Conservation (phyloP, 1,139 yeast genomes). For the Pneumocystis oryctolagi region DNA sequence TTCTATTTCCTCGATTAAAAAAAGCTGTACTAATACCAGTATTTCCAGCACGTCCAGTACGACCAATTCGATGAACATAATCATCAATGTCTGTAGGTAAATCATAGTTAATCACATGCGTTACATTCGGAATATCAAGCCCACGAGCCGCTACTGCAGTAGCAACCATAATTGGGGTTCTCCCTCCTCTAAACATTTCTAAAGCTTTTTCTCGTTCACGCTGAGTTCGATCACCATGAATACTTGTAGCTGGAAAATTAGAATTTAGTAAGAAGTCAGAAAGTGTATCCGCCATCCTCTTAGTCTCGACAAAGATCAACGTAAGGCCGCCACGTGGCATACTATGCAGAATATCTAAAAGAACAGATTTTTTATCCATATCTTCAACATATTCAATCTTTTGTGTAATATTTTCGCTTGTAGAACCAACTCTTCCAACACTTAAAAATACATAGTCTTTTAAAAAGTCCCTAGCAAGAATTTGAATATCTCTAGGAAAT, state of each 20-base stretch:
- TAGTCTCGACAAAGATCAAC: slow-evolving; percentile 90
- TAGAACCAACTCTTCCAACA: slow-evolving; percentile 96
- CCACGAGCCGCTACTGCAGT: slow-evolving; percentile 99
- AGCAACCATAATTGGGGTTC: slow-evolving; percentile 86
- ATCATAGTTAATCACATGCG: slow-evolving; percentile 93
- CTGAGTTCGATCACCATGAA: slow-evolving; percentile 98
- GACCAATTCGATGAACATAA: slow-evolving; percentile 98
- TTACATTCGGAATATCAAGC: slow-evolving; percentile 95
- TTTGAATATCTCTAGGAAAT: slow-evolving; percentile 94
- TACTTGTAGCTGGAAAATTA: slow-evolving; percentile 91
- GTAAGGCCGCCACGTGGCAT: slow-evolving; percentile 65
- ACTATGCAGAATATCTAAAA: slow-evolving; percentile 73
- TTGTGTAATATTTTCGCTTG: slow-evolving; percentile 95
- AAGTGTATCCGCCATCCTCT: slow-evolving; percentile 93
- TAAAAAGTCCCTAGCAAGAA: slow-evolving; percentile 92
- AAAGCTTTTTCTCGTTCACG: slow-evolving; percentile 95
- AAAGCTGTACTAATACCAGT: slow-evolving; percentile 96
- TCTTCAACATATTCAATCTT: slow-evolving; percentile 86
- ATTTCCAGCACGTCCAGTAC: slow-evolving; percentile 99
- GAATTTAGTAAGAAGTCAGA: slow-evolving; percentile 83
- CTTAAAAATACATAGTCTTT: slow-evolving; percentile 89
- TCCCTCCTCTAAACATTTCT: slow-evolving; percentile 72
- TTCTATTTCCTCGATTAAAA: slow-evolving; percentile 89
- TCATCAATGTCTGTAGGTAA: slow-evolving; percentile 95
- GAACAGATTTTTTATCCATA: slow-evolving; percentile 80